phyloP scores from a whole-genome alignment of 257 asterid species.

The Lavandula angustifolia region DNA sequence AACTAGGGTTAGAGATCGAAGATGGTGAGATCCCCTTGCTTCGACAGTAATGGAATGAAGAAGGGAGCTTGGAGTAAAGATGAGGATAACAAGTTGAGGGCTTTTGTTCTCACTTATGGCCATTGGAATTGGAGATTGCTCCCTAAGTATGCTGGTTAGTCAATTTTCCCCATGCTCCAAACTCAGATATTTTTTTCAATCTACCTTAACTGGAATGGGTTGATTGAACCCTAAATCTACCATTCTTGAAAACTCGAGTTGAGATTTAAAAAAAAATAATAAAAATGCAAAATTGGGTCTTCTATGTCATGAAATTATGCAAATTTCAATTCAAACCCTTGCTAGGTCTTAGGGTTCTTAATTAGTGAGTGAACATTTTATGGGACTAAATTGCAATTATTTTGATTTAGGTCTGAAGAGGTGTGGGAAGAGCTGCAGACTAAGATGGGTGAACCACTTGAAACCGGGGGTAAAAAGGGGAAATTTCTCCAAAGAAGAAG shows the following conservation, averaged over 20 bases:
- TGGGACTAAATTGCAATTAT: too few species aligned
- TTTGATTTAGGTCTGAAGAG: constrained; percentile 7
- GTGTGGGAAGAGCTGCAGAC: constrained; percentile 24
- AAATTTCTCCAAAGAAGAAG: constrained; percentile 16
- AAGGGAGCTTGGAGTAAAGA: not conserved
- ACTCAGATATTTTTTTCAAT: too few species aligned
- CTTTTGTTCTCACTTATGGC: not conserved
- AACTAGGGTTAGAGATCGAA: not conserved
- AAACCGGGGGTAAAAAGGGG: constrained; percentile 26
- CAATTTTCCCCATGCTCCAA: too few species aligned
- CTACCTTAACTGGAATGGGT: too few species aligned
- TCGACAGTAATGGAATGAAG: not conserved
- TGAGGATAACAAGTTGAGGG: not conserved
- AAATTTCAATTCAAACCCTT: too few species aligned
- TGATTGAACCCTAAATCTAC: too few species aligned
- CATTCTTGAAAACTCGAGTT: too few species aligned
- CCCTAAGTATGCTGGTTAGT: not conserved
- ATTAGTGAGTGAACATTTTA: too few species aligned
- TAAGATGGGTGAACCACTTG: constrained; percentile 21
- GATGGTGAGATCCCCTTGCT: not conserved
- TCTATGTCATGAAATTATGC: too few species aligned
- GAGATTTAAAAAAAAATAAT: too few species aligned
- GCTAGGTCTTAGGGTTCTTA: too few species aligned
- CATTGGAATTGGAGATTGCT: not conserved
- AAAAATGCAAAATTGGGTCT: too few species aligned